Conservation (phyloP, 139 green algal species). For the Chlorella ohadii region DNA sequence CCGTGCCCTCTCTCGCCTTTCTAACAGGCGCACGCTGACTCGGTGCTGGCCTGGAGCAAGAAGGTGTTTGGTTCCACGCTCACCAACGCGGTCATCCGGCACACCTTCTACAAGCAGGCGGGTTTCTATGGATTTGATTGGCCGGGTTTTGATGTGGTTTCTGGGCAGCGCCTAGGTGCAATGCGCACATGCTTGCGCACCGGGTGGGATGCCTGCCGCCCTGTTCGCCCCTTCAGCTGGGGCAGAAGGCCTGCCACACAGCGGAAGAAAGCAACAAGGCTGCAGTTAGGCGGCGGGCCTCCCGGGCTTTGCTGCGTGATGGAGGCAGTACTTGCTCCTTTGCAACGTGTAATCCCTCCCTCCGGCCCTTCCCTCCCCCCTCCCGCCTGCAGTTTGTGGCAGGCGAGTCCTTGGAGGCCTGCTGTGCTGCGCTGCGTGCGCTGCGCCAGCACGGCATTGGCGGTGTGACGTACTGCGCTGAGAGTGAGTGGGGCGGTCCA, state of each 20-base stretch:
- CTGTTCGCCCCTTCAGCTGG: too few species aligned
- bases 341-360: not conserved
- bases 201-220: too few species aligned
- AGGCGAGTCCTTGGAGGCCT: constrained; percentile 41
- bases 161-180: too few species aligned
- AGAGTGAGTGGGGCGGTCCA: not conserved
- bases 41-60: constrained; percentile 52
- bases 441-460: not conserved
- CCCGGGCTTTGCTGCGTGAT: too few species aligned
- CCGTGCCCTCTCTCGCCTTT: too few species aligned
- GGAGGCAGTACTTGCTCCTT: too few species aligned
- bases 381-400: constrained; percentile 76
- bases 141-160: too few species aligned
- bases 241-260: too few species aligned
- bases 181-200: too few species aligned
- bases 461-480: not conserved
- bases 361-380: not conserved
- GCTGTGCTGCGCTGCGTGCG: not conserved
- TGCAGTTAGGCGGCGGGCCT: too few species aligned
- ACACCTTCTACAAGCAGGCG: constrained; percentile 79
- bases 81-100: constrained; percentile 63
- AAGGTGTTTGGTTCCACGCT: constrained; percentile 63
- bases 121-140: not conserved
- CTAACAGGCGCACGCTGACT: constrained; percentile 61
- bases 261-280: too few species aligned